Evolutionary conservation across 345 rosid species (phyloP).

Genomic region (Combretum micranthum): DNA sequence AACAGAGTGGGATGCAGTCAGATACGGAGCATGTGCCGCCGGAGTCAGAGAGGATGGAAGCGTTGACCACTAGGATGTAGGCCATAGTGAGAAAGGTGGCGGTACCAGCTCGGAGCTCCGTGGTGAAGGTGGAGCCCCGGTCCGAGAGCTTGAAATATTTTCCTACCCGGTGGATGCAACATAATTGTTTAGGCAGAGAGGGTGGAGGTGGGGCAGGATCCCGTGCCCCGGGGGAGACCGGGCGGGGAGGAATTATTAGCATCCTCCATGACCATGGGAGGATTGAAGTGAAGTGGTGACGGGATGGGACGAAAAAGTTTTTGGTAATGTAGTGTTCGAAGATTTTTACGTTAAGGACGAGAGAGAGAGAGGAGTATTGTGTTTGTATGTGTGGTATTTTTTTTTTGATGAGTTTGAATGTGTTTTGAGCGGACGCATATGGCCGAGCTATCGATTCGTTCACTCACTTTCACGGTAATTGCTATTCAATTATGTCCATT

Average conservation of each 20-base stretch:
- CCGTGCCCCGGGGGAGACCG: slow-evolving; percentile 1
- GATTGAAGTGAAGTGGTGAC: no score
- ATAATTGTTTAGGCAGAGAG: slow-evolving; percentile 50
- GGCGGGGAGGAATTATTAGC: background rate
- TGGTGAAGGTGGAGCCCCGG: slow-evolving; percentile 78
- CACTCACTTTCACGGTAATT: no score
- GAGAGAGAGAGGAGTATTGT: no score
- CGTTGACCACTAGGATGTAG: slow-evolving; percentile 94
- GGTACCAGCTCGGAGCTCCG: slow-evolving; percentile 94
- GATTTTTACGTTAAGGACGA: no score
- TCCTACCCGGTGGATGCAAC: slow-evolving; percentile 40
- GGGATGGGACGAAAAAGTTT: no score
- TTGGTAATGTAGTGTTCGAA: no score
- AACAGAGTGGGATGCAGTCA: slow-evolving; percentile 85
- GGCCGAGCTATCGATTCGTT: no score
- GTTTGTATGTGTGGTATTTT: no score
- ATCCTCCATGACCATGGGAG: slow-evolving; percentile 12
- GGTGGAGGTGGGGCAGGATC: slow-evolving; percentile 1
- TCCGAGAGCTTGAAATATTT: slow-evolving; percentile 68
- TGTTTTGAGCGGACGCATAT: no score
- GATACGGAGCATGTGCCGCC: slow-evolving; percentile 90
- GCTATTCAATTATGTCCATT: no score
- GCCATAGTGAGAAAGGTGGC: slow-evolving; percentile 97
- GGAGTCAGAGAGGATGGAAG: slow-evolving; percentile 83
- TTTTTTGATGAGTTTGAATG: no score